Conservation (phyloP, 2,329 filamentous ascomycete genomes). For the Neofusicoccum cordaticola region DNA sequence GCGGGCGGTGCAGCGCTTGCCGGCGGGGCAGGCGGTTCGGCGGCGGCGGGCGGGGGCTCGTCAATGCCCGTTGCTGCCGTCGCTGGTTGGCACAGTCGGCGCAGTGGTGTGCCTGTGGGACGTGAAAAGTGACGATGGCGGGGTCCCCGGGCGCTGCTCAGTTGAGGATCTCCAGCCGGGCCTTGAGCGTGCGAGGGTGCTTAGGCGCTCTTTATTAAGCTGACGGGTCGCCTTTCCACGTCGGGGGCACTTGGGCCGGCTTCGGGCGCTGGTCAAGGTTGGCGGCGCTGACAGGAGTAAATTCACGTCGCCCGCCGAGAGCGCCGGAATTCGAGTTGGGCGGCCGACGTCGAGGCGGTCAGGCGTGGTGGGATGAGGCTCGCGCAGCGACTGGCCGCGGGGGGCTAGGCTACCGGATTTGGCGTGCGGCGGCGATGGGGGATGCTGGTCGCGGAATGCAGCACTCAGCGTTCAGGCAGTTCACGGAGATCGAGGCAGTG, state of each 20-base stretch:
- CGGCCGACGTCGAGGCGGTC: slow-evolving; percentile 13
- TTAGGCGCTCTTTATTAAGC: slow-evolving; percentile 15
- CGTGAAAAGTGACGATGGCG: slow-evolving; percentile 15
- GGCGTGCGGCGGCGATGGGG: slow-evolving; percentile 5
- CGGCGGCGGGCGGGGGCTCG: neutral
- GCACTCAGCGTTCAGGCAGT: neutral
- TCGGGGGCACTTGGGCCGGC: slow-evolving; percentile 8
- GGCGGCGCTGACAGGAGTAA: slow-evolving; percentile 10
- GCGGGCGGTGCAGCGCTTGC: slow-evolving; percentile 2
- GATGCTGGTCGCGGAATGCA: slow-evolving; percentile 14
- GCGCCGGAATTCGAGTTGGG: slow-evolving; percentile 16
- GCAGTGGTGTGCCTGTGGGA: slow-evolving; percentile 1
- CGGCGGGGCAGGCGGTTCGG: neutral
- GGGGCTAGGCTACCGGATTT: slow-evolving; percentile 10
- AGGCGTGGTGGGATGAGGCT: slow-evolving; percentile 15
- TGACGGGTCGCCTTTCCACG: slow-evolving; percentile 10
- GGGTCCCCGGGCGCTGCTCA: slow-evolving; percentile 17
- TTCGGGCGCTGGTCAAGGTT: slow-evolving; percentile 9
- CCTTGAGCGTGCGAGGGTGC: slow-evolving; percentile 7
- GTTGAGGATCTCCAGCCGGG: slow-evolving; percentile 14
- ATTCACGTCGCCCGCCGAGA: slow-evolving; percentile 13
- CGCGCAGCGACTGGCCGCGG: slow-evolving; percentile 10
- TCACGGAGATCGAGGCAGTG: slow-evolving; percentile 11
- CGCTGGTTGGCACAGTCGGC: neutral
- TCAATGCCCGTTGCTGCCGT: slow-evolving; percentile 8